Percentiles rank a stretch among this genome's conserved stretches.
These are phyloP conservation scores for Triangularia setosa DNA, from an alignment of 2,329 filamentous ascomycete species.

Conservation along the genomic window DNA sequence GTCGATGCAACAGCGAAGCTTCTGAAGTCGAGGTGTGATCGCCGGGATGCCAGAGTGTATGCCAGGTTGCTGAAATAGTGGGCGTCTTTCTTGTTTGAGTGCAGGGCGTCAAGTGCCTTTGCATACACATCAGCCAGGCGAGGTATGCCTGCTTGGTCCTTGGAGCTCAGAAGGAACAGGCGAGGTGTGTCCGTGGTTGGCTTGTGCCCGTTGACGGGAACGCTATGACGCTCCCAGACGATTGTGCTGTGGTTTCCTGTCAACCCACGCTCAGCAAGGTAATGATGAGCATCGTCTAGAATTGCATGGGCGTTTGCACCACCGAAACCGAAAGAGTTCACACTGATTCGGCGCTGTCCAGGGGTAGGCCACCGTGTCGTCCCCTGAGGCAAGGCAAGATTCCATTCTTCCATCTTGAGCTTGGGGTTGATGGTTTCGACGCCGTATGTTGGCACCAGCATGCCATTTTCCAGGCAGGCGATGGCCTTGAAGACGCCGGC, in stretches of 20 bases:
- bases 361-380: slow-evolving; percentile 1
- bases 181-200: neutral
- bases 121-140: neutral
- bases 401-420: slow-evolving; percentile 23
- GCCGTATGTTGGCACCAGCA: slow-evolving; percentile 13
- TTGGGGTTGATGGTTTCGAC: slow-evolving; percentile 17
- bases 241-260: slow-evolving; percentile 1
- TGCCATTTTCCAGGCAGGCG: slow-evolving; percentile 19
- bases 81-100: neutral
- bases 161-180: neutral
- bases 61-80: slow-evolving; percentile 6
- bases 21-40: neutral
- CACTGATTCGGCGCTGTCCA: slow-evolving; percentile 1
- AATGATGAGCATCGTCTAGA: slow-evolving; percentile 10
- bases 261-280: neutral
- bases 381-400: slow-evolving; percentile 23
- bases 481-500: slow-evolving; percentile 23
- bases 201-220: neutral
- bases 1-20: neutral
- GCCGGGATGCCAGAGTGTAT: slow-evolving; percentile 6
- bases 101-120: neutral
- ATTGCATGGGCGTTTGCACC: slow-evolving; percentile 16
- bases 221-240: neutral
- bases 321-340: slow-evolving; percentile 18
- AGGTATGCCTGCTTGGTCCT: slow-evolving; percentile 7